Base-by-base conservation (phyloP, 192 early-diverging fungal species). In the Radiomyces spectabilis region DNA sequence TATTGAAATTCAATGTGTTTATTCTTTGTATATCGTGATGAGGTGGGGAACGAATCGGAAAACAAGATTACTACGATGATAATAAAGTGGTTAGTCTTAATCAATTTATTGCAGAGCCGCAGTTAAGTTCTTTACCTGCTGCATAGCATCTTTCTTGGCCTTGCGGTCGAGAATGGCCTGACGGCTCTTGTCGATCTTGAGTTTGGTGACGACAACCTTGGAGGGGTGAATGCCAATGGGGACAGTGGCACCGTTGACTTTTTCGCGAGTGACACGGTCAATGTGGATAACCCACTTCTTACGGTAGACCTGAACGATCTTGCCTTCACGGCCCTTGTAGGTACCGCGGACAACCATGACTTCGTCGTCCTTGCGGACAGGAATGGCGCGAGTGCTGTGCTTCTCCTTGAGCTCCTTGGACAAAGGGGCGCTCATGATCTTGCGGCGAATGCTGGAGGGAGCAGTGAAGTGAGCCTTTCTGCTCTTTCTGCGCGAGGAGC, bases 391-490 rank as follows among this genome's bases (percentile, higher is more conserved):
- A 76, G 92, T 92, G 58, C 86, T 78, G 89, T 98, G 78, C 85
- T 97, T 93, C 72, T 93, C 90, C 61, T 90, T 81, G 71, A 99
- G 85, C 68, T 98, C 97, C 94, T 99, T 99, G 74, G 88, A 90
- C 74, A 99, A 85, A 68, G 83, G 66, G 62, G 97, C 87, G 60
- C 85, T 86, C 94, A 99, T 94, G 77, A 98, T 94, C 81, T 86
- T 89, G 73, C 93, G 85, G 65, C 95, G 87, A 72, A 88, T 76
- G 79, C 83, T 77, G 58, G 93, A 95, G 44, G 95, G 89, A 57
- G 95, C 97, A 60, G 89, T 75, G 85, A 99, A 97, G 88, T 99
- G 97, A 63, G 95, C 95, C 87, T 94, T 94, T 77, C 95, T 85
- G 77, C 78, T 80, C 85, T 93, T 94, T 77, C 94, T 79, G 76